Evolutionary conservation across 2,329 filamentous ascomycete genomes (phyloP).

Genomic region (Scytalidium lignicola): DNA sequence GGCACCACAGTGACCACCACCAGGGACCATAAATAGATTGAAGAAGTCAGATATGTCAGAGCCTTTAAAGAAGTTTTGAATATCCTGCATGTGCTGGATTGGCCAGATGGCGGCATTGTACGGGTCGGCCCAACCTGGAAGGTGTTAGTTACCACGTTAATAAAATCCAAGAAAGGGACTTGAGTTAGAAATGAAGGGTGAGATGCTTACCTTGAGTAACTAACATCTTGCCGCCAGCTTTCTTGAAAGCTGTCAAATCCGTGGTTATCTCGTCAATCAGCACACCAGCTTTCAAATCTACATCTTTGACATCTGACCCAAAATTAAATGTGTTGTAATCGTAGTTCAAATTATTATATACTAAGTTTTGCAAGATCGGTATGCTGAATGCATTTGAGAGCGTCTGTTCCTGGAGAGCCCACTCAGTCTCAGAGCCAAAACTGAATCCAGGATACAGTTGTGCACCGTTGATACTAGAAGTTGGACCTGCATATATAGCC

Average conservation of each 20-base stretch:
- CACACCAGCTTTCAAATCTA: conserved; percentile 28
- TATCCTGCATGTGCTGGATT: conserved; percentile 27
- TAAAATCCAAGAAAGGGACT: neutral
- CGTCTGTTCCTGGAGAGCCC: conserved; percentile 30
- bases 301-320: conserved; percentile 28
- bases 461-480: conserved; percentile 1
- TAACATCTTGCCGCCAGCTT: conserved; percentile 31
- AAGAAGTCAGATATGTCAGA: conserved; percentile 28
- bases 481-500: conserved; percentile 25
- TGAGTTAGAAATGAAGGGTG: too few species aligned
- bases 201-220: conserved; percentile 31
- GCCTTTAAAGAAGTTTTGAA: conserved; percentile 18
- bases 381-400: conserved; percentile 31
- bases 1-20: conserved; percentile 33
- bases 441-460: conserved; percentile 35
- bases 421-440: conserved; percentile 33
- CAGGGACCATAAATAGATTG: conserved; percentile 34
- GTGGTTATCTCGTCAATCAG: conserved; percentile 33
- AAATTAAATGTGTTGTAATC: conserved; percentile 32
- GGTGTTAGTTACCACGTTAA: neutral
- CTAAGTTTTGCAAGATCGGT: conserved; percentile 37
- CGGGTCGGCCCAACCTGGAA: conserved; percentile 29
- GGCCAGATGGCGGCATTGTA: conserved; percentile 32
- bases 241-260: conserved; percentile 26
- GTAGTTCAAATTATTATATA: conserved; percentile 32